Evolutionary conservation across 768 basidiomycete species (phyloP).

Genomic region (Amanita molliuscula): DNA sequence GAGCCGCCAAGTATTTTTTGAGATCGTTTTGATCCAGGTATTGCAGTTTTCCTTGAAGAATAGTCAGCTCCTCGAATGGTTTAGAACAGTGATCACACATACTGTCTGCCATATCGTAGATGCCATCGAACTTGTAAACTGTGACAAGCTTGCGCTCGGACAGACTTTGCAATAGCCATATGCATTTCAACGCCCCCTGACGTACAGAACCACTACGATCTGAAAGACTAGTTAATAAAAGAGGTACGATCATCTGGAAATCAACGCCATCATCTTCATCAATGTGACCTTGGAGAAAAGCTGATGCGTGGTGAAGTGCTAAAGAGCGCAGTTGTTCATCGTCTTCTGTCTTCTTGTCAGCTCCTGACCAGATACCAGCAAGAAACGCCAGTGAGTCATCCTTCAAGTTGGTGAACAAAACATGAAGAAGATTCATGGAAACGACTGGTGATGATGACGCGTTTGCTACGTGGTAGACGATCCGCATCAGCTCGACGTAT

Average conservation of each 20-base stretch:
- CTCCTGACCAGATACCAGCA: slow-evolving; percentile 50
- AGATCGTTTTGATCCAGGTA: slow-evolving; percentile 61
- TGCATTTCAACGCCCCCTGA: slow-evolving; percentile 44
- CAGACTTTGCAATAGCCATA: slow-evolving; percentile 34
- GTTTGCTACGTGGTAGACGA: slow-evolving; percentile 60
- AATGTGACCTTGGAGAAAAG: slow-evolving; percentile 71
- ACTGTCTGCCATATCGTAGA: slow-evolving; percentile 61
- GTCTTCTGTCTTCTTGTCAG: slow-evolving; percentile 13
- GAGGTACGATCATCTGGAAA: slow-evolving; percentile 72
- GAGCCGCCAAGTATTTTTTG: slow-evolving; percentile 41
- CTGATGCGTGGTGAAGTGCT: slow-evolving; percentile 65
- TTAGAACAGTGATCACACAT: slow-evolving; percentile 14
- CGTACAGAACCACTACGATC: slow-evolving; percentile 31
- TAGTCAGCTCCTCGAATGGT: slow-evolving; percentile 6
- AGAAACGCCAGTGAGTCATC: slow-evolving; percentile 75
- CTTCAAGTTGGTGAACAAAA: slow-evolving; percentile 57
- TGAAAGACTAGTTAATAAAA: slow-evolving; percentile 53
- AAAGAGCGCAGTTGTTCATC: slow-evolving; percentile 30
- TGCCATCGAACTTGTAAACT: slow-evolving; percentile 63
- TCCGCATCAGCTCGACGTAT: slow-evolving; percentile 53
- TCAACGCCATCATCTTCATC: slow-evolving; percentile 46
- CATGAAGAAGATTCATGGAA: slow-evolving; percentile 45
- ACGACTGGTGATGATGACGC: slow-evolving; percentile 35
- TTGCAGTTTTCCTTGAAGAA: slow-evolving; percentile 37
- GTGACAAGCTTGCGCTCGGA: slow-evolving; percentile 33